Conservation (phyloP, 225 moss, liverwort and hornwort species). For the Anthoceros angustus region DNA sequence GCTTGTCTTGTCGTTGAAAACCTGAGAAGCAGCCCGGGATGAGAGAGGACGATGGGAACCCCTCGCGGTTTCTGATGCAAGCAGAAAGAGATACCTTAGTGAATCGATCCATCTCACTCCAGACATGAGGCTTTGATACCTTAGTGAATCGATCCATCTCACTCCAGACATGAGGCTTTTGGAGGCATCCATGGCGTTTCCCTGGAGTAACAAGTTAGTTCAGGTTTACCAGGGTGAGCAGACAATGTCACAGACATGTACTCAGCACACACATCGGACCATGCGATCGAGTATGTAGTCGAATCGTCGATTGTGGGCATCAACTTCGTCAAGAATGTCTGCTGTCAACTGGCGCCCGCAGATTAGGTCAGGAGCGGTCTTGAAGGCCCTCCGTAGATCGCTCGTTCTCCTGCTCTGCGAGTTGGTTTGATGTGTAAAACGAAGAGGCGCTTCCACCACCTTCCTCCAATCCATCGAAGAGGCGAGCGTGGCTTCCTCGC, state of each 20-base stretch:
- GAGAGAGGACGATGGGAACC: neutral
- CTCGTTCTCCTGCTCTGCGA: slow-evolving; percentile 42
- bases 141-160: slow-evolving; percentile 66
- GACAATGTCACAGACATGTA: neutral
- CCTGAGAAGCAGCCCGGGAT: slow-evolving; percentile 25
- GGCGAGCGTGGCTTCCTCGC: neutral
- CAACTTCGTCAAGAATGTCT: slow-evolving; percentile 85
- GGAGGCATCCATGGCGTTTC: slow-evolving; percentile 82
- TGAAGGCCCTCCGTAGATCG: slow-evolving; percentile 27
- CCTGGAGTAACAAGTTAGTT: slow-evolving; percentile 35
- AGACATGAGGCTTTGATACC: slow-evolving; percentile 74
- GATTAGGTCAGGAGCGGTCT: no score
- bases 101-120: slow-evolving; percentile 67
- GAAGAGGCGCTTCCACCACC: slow-evolving; percentile 23
- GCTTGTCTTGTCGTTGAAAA: slow-evolving; percentile 71
- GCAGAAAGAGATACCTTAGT: neutral
- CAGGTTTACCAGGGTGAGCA: neutral
- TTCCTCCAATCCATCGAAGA: slow-evolving; percentile 35
- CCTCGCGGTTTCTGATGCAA: neutral
- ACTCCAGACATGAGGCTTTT: slow-evolving; percentile 79
- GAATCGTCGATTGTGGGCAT: slow-evolving; percentile 69
- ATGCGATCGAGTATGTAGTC: slow-evolving; percentile 88
- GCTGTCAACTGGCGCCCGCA: slow-evolving; percentile 44
- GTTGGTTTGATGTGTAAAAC: slow-evolving; percentile 22
- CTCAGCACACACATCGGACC: slow-evolving; percentile 14